Evolutionary conservation across 108 stramenopile genomes (phyloP), one percentile per base, ranked within the genome.

Genomic region (Aurantiochytrium sp.): DNA sequence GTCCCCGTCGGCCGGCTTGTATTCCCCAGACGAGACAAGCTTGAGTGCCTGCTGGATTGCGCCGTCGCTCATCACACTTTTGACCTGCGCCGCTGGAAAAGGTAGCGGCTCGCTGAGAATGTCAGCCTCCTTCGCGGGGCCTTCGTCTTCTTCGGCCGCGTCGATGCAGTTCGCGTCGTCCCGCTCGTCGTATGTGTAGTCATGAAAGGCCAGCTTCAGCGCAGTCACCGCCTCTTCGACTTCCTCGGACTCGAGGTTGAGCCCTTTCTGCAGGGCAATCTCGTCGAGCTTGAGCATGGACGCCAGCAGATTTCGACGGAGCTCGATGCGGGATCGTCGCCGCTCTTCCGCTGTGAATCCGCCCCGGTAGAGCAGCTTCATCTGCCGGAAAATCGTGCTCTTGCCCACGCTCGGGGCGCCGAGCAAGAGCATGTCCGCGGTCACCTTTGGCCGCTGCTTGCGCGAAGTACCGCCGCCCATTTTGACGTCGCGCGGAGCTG

Each of bases 341-440:
- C 73, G 73, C 45, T 81, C 73, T 21, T 81, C 24, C 0, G 10
- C 42, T 12, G 73, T 81, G 45, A 81, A 81, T 6, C 73, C 73
- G 39, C 45, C 73, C 0, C 73, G 39, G 24, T 81, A 81, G 19
- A 81, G 1, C 10, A 81, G 73, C 2, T 81, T 81, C 73, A 81
- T 81, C 30, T 81, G 73, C 17, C 73, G 10, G 32, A 81, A 81
- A 22, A 81, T 30, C 12, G 73, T 81, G n/a, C 42, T 48, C 30
- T 81, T 81, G 45, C 73, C 73, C 15, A 81, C 73, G 24, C 73
- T 81, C 1, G 73, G 73, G 10, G 73, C 73, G 6, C 73, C 73
- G 73, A 81, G 73, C 45, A 81, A 42, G 21, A 81, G 45, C 73
- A 81, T 81, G 73, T 81, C 45, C 10, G 73, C 73, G 12, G 73